These are phyloP conservation scores for Hymenoscyphus fraxineus DNA, from an alignment of 2,329 filamentous ascomycete genomes.

Conservation along the genomic window DNA sequence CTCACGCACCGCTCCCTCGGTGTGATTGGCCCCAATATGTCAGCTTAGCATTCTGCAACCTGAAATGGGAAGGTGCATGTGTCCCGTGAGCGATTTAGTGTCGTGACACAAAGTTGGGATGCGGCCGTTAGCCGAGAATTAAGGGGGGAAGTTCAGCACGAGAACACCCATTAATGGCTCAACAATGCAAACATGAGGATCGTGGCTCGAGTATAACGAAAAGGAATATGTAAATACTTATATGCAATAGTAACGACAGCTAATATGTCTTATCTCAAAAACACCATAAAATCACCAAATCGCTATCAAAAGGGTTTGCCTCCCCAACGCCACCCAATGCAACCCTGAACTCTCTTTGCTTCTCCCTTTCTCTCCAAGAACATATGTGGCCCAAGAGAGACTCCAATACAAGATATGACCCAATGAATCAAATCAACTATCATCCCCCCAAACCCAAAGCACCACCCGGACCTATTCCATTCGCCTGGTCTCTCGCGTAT, in stretches of 20 bases:
- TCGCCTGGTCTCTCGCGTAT: conserved; percentile 27
- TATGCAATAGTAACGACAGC: conserved; percentile 5
- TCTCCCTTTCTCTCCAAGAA: neutral
- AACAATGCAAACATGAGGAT: neutral
- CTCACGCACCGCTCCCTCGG: neutral
- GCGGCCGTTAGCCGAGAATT: neutral
- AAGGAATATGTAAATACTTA: neutral
- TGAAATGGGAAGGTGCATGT: neutral
- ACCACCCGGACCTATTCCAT: conserved; percentile 8
- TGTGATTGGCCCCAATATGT: neutral
- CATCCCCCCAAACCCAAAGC: conserved; percentile 9
- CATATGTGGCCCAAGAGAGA: neutral
- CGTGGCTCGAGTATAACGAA: neutral
- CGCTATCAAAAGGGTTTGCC: conserved; percentile 6
- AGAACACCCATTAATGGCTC: neutral
- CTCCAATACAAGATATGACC: neutral
- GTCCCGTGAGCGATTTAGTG: neutral
- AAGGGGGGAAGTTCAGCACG: neutral
- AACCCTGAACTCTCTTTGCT: neutral
- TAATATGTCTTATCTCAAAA: conserved; percentile 4
- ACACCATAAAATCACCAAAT: conserved; percentile 3
- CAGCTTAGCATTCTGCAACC: neutral
- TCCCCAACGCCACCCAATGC: conserved; percentile 14
- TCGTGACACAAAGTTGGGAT: neutral
- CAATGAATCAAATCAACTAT: neutral